Evolutionary conservation across 129 eudicot genomes (phyloP).

Genomic region (Flaveria bidentis): DNA sequence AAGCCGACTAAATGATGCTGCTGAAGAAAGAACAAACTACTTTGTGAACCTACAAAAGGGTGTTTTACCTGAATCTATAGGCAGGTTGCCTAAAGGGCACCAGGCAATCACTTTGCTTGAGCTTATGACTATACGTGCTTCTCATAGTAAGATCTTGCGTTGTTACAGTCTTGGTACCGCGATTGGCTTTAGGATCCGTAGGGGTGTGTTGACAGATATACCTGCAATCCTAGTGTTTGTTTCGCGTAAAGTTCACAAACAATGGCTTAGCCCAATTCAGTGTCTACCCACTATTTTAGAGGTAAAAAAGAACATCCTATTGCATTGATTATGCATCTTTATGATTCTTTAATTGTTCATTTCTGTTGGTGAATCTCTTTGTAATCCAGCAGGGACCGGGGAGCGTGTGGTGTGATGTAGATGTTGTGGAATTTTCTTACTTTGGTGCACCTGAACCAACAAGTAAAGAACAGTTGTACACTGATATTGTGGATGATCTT

Average conservation of each 20-base stretch:
- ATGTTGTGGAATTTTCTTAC: slow-evolving; percentile 91
- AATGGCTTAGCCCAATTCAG: slow-evolving; percentile 91
- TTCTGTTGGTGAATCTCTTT: slow-evolving; percentile 17
- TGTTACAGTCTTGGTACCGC: slow-evolving; percentile 98
- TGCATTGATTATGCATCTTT: slow-evolving; percentile 1
- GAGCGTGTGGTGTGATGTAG: slow-evolving; percentile 99
- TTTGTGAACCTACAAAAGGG: slow-evolving; percentile 90
- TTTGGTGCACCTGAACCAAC: slow-evolving; percentile 93
- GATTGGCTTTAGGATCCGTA: slow-evolving; percentile 79
- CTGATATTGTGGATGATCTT: slow-evolving; percentile 93
- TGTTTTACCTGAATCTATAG: slow-evolving; percentile 72
- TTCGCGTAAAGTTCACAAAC: slow-evolving; percentile 89
- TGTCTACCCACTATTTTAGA: slow-evolving; percentile 90
- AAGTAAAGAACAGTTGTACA: slow-evolving; percentile 84
- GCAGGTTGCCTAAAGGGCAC: slow-evolving; percentile 85
- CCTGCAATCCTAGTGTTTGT: slow-evolving; percentile 94
- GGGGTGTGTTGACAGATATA: slow-evolving; percentile 84
- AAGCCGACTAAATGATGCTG: slow-evolving; percentile 83
- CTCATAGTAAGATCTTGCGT: slow-evolving; percentile 84
- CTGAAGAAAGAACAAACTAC: slow-evolving; percentile 87
- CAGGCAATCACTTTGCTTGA: slow-evolving; percentile 90
- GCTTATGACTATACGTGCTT: slow-evolving; percentile 92
- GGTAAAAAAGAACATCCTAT: slow-evolving; percentile 39
- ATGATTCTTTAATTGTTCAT: neutral
- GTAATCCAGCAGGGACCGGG: slow-evolving; percentile 80